Conservation (phyloP, 257 asterid genomes). For the Solanum bukasovii region DNA sequence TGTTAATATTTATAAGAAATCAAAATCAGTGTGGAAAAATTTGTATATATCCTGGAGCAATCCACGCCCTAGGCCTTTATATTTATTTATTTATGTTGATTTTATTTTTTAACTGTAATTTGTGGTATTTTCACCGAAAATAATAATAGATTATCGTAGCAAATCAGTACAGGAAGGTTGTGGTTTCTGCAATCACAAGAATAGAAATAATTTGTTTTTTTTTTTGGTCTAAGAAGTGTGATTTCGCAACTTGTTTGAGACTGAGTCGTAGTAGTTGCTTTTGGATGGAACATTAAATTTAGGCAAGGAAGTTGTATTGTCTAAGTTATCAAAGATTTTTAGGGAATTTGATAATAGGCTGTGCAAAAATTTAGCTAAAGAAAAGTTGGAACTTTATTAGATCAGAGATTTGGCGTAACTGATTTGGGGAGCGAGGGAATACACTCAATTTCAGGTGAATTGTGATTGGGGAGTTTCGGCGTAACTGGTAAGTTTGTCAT, state of each 20-base stretch:
- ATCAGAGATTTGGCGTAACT: background rate
- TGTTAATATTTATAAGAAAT: background rate
- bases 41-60: background rate
- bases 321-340: too few relatives aligned
- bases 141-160: background rate
- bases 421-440: background rate
- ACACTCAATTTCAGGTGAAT: background rate
- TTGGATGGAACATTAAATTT: background rate
- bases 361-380: background rate
- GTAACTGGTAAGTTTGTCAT: background rate
- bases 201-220: background rate
- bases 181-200: background rate
- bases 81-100: background rate
- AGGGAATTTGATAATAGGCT: background rate
- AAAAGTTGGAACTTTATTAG: background rate
- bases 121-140: background rate
- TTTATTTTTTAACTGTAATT: background rate
- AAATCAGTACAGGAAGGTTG: background rate
- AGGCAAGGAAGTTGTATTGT: background rate
- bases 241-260: background rate
- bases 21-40: background rate
- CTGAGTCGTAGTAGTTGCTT: background rate
- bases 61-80: background rate
- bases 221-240: background rate
- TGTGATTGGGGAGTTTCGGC: background rate